phyloP scores from a whole-genome alignment of 441 rosid species.

The Gossypium aridum region DNA sequence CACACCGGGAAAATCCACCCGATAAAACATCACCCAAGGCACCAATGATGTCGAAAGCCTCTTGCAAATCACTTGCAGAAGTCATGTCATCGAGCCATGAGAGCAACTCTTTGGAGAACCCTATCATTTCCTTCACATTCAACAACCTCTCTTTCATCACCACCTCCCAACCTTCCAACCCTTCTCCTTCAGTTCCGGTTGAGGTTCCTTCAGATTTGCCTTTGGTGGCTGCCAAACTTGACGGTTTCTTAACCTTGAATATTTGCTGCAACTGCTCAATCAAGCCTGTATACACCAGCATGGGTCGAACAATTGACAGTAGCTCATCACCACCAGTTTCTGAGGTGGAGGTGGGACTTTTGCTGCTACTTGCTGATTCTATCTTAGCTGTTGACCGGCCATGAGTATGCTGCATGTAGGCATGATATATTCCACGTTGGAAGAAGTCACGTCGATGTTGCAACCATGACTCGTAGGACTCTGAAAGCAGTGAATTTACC shows the following conservation, averaged over 20 bases:
- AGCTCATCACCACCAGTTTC: slow-evolving; percentile 53
- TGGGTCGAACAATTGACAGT: slow-evolving; percentile 62
- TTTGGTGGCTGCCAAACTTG: slow-evolving; percentile 20
- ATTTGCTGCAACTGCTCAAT: slow-evolving; percentile 91
- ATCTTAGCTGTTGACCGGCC: slow-evolving; percentile 47
- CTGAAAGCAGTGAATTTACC: slow-evolving; percentile 95
- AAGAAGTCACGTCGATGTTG: slow-evolving; percentile 86
- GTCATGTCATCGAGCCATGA: slow-evolving; percentile 88
- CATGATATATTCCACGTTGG: slow-evolving; percentile 92
- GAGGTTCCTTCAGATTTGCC: slow-evolving; percentile 44
- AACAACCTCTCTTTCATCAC: slow-evolving; percentile 74
- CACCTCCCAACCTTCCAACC: slow-evolving; percentile 80
- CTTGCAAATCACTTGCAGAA: slow-evolving; percentile 76
- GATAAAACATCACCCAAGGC: slow-evolving; percentile 74
- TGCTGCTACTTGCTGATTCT: slow-evolving; percentile 50
- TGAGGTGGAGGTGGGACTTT: slow-evolving; percentile 21
- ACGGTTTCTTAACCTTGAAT: slow-evolving; percentile 62
- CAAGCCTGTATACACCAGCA: slow-evolving; percentile 96
- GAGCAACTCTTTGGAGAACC: slow-evolving; percentile 83
- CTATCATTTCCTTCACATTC: slow-evolving; percentile 83
- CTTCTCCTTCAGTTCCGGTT: slow-evolving; percentile 34
- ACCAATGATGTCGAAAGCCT: slow-evolving; percentile 87
- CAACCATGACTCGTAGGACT: slow-evolving; percentile 92
- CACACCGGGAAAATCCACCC: slow-evolving; percentile 57
- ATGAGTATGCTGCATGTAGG: slow-evolving; percentile 91